Percentiles rank a stretch among this genome's conserved stretches.
Evolutionary conservation across 2,329 filamentous ascomycete genomes (phyloP).

Genomic region (Gliomastix tumulicola): DNA sequence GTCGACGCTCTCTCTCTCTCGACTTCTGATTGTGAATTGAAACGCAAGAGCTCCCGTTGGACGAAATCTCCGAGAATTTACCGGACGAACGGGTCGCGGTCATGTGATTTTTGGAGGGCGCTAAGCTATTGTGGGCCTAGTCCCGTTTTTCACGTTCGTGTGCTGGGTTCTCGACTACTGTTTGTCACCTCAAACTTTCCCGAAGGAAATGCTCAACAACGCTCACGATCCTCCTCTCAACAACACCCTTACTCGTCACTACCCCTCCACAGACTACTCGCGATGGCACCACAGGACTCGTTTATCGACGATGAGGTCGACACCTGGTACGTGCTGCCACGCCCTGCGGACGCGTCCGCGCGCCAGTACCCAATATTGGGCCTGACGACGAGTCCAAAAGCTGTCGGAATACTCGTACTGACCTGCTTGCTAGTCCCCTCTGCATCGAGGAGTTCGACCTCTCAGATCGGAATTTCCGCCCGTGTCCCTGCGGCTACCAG

Average conservation of each 20-base stretch:
- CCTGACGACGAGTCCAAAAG: too few relatives aligned
- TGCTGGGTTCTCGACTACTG: neutral
- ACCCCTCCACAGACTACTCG: conserved; percentile 14
- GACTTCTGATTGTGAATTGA: conserved; percentile 1
- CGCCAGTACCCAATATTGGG: conserved; percentile 1
- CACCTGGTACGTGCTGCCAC: conserved; percentile 45
- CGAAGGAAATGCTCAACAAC: conserved; percentile 8
- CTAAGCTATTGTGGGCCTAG: neutral
- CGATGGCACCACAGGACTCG: conserved; percentile 62
- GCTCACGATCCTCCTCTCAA: conserved; percentile 9
- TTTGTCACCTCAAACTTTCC: too few relatives aligned
- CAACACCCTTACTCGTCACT: conserved; percentile 9
- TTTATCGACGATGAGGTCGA: conserved; percentile 69
- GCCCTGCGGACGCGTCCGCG: neutral
- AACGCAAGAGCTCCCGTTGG: conserved; percentile 1
- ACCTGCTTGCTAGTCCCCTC: conserved; percentile 83
- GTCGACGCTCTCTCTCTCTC: too few relatives aligned
- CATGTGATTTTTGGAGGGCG: conserved; percentile 2
- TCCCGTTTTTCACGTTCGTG: neutral
- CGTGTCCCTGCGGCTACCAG: conserved; percentile 97
- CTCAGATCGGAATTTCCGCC: conserved; percentile 92
- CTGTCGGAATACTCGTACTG: too few relatives aligned
- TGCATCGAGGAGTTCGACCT: conserved; percentile 99
- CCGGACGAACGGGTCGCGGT: conserved; percentile 10
- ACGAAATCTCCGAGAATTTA: conserved; percentile 16